phyloP scores from a whole-genome alignment of 495 filamentous ascomycete genomes.

The Cladorrhinum samala region DNA sequence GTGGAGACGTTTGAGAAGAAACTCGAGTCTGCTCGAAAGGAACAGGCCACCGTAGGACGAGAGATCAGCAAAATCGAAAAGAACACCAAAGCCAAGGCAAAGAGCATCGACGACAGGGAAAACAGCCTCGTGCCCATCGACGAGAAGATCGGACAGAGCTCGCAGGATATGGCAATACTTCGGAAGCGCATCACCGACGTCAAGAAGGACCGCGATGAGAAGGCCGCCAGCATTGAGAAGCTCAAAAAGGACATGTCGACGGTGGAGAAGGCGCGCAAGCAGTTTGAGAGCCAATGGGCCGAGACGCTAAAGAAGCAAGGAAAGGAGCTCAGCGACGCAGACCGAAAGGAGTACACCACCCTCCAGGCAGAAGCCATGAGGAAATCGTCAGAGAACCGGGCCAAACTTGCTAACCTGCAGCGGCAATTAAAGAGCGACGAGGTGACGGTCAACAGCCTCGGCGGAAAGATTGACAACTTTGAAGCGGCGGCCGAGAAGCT shows the following conservation, averaged over 20 bases:
- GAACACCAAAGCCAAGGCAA: constrained; percentile 76
- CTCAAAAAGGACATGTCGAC: constrained; percentile 69
- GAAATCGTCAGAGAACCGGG: constrained; percentile 73
- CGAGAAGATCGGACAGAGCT: constrained; percentile 84
- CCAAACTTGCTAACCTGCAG: constrained; percentile 73
- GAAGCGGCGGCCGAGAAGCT: constrained; percentile 68
- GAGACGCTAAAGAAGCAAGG: constrained; percentile 79
- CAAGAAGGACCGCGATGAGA: constrained; percentile 65
- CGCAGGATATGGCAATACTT: constrained; percentile 59
- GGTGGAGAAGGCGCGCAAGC: constrained; percentile 85
- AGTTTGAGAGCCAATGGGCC: constrained; percentile 82
- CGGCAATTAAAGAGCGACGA: constrained; percentile 86
- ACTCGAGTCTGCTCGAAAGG: constrained; percentile 79
- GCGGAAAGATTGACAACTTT: constrained; percentile 73
- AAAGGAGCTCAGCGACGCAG: constrained; percentile 73
- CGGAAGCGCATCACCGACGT: constrained; percentile 62
- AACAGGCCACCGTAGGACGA: constrained; percentile 70
- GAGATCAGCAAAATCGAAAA: constrained; percentile 79
- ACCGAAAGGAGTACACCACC: constrained; percentile 84
- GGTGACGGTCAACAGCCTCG: constrained; percentile 77
- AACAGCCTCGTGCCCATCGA: constrained; percentile 82
- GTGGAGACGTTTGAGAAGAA: constrained; percentile 78
- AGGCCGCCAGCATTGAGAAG: constrained; percentile 58
- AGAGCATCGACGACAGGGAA: constrained; percentile 79
- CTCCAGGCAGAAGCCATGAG: constrained; percentile 82